phyloP scores from a whole-genome alignment of 371 early-diverging fungal genomes.

The Basidiobolus heterosporus region DNA sequence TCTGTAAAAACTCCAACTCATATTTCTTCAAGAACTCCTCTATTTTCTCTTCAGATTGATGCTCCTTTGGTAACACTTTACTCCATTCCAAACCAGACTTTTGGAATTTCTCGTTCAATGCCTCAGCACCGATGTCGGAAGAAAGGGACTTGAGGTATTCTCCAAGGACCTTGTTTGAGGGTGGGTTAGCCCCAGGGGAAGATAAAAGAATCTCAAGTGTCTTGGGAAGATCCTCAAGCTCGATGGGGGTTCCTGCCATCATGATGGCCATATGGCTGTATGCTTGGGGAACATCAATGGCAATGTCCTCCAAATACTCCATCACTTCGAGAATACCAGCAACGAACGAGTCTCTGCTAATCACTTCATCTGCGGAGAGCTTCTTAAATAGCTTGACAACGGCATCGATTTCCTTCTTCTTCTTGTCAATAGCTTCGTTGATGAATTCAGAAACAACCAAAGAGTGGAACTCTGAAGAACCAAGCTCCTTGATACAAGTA shows the following conservation, averaged over 20 bases:
- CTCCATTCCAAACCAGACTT: too few relatives aligned
- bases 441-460: conserved; percentile 25
- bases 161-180: conserved; percentile 1
- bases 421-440: conserved; percentile 31
- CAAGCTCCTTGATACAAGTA: conserved; percentile 48
- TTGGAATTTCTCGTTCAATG: too few relatives aligned
- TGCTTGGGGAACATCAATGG: conserved; percentile 65
- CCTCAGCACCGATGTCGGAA: too few relatives aligned
- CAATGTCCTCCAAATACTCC: conserved; percentile 54
- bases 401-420: conserved; percentile 32
- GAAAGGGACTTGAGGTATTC: conserved; percentile 2
- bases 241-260: conserved; percentile 32
- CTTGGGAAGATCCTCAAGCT: conserved; percentile 6
- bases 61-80: too few relatives aligned
- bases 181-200: background rate
- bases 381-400: conserved; percentile 32
- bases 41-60: too few relatives aligned
- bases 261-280: conserved; percentile 45
- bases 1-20: too few relatives aligned
- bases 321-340: conserved; percentile 39
- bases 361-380: conserved; percentile 18
- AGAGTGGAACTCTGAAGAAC: conserved; percentile 26
- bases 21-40: too few relatives aligned
- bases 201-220: conserved; percentile 1
- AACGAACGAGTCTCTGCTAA: conserved; percentile 17